These are phyloP conservation scores for Sporisorium exsertum DNA, from an alignment of 1,284 basidiomycete genomes.

Conservation along the genomic window DNA sequence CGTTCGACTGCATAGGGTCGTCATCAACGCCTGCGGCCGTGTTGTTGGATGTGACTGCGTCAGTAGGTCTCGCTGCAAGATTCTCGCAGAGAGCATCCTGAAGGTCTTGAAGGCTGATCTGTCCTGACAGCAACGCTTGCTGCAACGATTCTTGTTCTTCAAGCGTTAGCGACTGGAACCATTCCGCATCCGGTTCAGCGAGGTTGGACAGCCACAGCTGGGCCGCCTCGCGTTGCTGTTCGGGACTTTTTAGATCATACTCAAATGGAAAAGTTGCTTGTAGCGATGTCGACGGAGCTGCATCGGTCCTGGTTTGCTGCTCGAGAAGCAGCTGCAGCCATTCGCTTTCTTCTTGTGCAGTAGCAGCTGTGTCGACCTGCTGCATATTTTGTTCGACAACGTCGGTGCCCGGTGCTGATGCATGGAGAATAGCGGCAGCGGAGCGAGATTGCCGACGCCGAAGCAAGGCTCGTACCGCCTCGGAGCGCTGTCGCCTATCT, in stretches of 20 bases:
- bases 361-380: neutral
- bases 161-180: conserved; percentile 10
- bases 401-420: neutral
- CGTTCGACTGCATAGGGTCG: conserved; percentile 6
- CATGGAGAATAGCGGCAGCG: neutral
- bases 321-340: conserved; percentile 19
- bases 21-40: neutral
- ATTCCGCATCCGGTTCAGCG: conserved; percentile 12
- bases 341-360: conserved; percentile 3
- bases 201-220: conserved; percentile 16
- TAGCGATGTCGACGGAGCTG: neutral
- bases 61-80: neutral
- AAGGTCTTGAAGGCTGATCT: conserved; percentile 19
- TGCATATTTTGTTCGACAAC: neutral
- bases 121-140: conserved; percentile 18
- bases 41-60: neutral
- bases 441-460: neutral
- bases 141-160: conserved; percentile 20
- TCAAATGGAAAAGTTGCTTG: conserved; percentile 13
- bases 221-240: conserved; percentile 7
- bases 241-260: neutral
- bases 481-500: conserved; percentile 17
- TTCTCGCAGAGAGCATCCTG: conserved; percentile 8
- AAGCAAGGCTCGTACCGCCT: conserved; percentile 21
- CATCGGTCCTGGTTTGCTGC: neutral